These are phyloP conservation scores for Aspergillus cejpii DNA, from an alignment of 2,329 filamentous ascomycete species.

Conservation along the genomic window DNA sequence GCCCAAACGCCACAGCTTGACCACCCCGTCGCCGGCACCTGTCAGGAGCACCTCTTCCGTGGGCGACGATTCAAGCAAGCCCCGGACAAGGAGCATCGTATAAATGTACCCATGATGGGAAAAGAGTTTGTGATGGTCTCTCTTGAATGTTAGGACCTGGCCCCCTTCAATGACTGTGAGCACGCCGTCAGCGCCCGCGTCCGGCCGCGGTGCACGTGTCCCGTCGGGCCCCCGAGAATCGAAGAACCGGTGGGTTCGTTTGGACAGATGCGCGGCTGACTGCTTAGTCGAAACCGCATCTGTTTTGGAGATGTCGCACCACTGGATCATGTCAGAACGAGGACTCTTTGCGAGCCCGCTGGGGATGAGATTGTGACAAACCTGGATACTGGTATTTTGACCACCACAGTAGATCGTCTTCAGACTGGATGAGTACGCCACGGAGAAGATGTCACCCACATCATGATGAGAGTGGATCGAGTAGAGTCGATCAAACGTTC, in stretches of 20 bases:
- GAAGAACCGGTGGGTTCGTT: slow-evolving; percentile 81
- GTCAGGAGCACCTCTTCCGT: slow-evolving; percentile 72
- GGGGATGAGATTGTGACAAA: slow-evolving; percentile 24
- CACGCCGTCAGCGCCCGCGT: slow-evolving; percentile 49
- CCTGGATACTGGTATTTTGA: slow-evolving; percentile 87
- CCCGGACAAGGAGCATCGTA: slow-evolving; percentile 81
- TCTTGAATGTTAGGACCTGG: slow-evolving; percentile 70
- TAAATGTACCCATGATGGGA: slow-evolving; percentile 95
- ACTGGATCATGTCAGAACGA: slow-evolving; percentile 41
- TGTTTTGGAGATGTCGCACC: slow-evolving; percentile 66
- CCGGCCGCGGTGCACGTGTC: slow-evolving; percentile 65
- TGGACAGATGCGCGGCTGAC: slow-evolving; percentile 64
- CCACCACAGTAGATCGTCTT: slow-evolving; percentile 85
- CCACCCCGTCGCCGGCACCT: slow-evolving; percentile 85
- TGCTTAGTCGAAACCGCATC: slow-evolving; percentile 57
- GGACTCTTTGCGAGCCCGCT: neutral
- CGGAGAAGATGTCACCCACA: slow-evolving; percentile 90
- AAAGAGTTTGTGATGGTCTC: slow-evolving; percentile 74
- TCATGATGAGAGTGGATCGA: slow-evolving; percentile 92
- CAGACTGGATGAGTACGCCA: slow-evolving; percentile 74
- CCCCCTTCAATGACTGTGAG: slow-evolving; percentile 51
- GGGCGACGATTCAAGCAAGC: slow-evolving; percentile 62
- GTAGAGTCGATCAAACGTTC: slow-evolving; percentile 67
- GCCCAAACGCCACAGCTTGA: slow-evolving; percentile 85
- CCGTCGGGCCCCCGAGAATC: slow-evolving; percentile 84